Conservation (phyloP, 192 early-diverging fungal genomes). For the Backusella macrospora region DNA sequence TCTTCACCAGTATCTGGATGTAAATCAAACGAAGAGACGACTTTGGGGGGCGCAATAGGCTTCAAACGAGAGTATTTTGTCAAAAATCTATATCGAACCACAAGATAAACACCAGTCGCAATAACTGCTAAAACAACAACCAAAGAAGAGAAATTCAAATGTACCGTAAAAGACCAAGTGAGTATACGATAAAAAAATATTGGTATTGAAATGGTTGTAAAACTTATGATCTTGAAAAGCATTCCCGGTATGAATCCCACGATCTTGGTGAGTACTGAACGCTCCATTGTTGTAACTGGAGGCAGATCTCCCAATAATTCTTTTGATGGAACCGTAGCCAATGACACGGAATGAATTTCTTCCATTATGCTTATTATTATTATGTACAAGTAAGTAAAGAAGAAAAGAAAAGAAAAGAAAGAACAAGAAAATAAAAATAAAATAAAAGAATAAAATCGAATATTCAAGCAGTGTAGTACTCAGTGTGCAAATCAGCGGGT, state of each 20-base stretch:
- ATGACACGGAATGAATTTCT: background rate
- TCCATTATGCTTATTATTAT: background rate
- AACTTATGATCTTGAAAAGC: constrained; percentile 47
- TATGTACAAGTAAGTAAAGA: background rate
- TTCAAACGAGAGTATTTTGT: constrained; percentile 73
- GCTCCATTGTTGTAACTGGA: background rate
- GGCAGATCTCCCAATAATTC: background rate
- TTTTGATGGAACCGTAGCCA: background rate
- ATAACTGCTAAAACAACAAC: constrained; percentile 42
- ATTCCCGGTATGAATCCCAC: constrained; percentile 33
- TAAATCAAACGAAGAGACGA: constrained; percentile 66
- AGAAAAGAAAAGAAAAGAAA: background rate
- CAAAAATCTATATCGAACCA: constrained; percentile 73
- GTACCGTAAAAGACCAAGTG: constrained; percentile 65
- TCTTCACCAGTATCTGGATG: constrained; percentile 72
- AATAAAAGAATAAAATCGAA: background rate
- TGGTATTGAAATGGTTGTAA: constrained; percentile 57
- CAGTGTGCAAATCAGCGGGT: constrained; percentile 1
- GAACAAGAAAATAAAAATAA: background rate
- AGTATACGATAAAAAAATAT: constrained; percentile 53
- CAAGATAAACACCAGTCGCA: constrained; percentile 45
- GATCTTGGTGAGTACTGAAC: background rate
- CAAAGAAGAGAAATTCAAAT: constrained; percentile 63
- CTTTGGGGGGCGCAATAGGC: constrained; percentile 51
- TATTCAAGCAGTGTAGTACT: background rate